Evolutionary conservation across 208 protist species (phyloP).

Genomic region (Spongospora subterranea): DNA sequence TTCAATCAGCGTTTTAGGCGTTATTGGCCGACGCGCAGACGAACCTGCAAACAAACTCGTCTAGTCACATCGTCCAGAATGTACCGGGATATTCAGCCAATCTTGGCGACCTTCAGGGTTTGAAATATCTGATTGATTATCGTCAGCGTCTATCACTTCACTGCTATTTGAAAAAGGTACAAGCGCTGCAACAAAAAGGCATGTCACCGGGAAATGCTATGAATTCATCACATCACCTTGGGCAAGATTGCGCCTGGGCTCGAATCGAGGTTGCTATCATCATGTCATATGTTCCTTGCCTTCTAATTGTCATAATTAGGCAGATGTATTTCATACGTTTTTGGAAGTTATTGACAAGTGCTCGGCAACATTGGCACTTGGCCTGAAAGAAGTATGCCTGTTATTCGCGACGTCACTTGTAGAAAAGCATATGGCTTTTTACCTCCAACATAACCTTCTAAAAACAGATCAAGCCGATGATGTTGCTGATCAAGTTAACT

Average conservation of each 20-base stretch:
- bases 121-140: neutral
- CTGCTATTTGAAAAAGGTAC: slow-evolving; percentile 23
- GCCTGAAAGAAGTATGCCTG: neutral
- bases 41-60: neutral
- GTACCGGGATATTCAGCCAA: neutral
- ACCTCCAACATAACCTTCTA: slow-evolving; percentile 27
- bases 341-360: neutral
- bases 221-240: neutral
- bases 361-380: neutral
- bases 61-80: neutral
- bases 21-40: neutral
- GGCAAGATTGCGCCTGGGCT: neutral
- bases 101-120: neutral
- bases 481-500: slow-evolving; percentile 3
- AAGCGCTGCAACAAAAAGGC: neutral
- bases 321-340: neutral
- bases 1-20: neutral
- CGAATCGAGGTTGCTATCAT: neutral
- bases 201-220: neutral
- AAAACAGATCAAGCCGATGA: slow-evolving; percentile 2
- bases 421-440: slow-evolving; percentile 23
- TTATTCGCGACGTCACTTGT: slow-evolving; percentile 23
- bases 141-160: neutral
- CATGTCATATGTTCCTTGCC: too few species aligned
- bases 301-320: neutral